A percentile compares a stretch with the other conserved stretches of the same genome.
Evolutionary conservation across 768 basidiomycete genomes (phyloP).

Genomic region (Pulveroboletus ravenelii): DNA sequence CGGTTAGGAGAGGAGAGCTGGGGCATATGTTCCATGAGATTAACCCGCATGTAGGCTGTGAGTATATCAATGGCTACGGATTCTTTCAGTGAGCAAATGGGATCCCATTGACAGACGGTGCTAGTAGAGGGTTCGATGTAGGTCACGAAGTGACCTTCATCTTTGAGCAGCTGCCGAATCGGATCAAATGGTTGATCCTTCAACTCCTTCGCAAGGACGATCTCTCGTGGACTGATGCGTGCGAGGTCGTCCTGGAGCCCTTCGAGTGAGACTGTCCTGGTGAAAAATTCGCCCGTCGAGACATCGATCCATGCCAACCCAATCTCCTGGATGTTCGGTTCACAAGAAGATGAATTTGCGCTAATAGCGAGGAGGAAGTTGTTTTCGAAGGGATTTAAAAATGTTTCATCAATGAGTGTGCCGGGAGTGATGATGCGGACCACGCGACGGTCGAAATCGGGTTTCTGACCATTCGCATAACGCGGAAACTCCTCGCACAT

Average conservation of each 20-base stretch:
- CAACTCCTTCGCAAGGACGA: constrained; percentile 56
- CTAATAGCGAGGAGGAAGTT: constrained; percentile 80
- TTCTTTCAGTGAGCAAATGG: constrained; percentile 37
- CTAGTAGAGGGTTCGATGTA: constrained; percentile 30
- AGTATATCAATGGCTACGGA: constrained; percentile 55
- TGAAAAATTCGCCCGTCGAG: constrained; percentile 91
- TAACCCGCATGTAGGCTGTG: constrained; percentile 57
- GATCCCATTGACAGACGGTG: not conserved
- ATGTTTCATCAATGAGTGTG: constrained; percentile 88
- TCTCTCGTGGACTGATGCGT: constrained; percentile 76
- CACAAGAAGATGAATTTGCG: constrained; percentile 9
- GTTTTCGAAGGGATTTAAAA: constrained; percentile 80
- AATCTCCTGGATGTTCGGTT: constrained; percentile 20
- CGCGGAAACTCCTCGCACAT: constrained; percentile 88
- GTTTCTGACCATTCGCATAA: constrained; percentile 44
- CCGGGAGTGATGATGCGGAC: constrained; percentile 88
- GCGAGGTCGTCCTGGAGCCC: constrained; percentile 75
- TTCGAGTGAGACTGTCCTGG: constrained; percentile 51
- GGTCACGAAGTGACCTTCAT: constrained; percentile 54
- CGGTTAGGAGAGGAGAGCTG: constrained; percentile 49
- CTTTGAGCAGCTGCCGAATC: constrained; percentile 43
- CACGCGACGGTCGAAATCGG: constrained; percentile 73
- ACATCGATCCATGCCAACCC: constrained; percentile 94
- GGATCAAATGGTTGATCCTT: constrained; percentile 39
- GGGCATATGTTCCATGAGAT: constrained; percentile 79